Evolutionary conservation across 345 rosid genomes (phyloP).

Genomic region (Noccaea caerulescens): DNA sequence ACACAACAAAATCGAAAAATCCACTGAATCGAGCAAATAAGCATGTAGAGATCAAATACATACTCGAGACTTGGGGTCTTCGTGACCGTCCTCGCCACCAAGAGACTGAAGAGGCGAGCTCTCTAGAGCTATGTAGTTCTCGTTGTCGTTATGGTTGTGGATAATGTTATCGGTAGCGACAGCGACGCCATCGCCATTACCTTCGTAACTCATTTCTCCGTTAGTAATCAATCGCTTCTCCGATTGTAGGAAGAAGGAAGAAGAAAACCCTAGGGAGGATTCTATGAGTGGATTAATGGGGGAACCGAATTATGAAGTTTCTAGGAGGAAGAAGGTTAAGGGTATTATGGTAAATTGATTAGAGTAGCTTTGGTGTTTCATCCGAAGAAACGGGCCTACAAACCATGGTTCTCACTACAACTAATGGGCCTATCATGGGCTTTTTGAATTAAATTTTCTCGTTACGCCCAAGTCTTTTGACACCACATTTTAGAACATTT

Average conservation of each 20-base stretch:
- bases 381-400: neutral
- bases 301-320: conserved; percentile 9
- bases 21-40: conserved; percentile 3
- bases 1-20: neutral
- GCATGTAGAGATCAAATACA: conserved; percentile 8
- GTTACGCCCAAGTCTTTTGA: no score
- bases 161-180: neutral
- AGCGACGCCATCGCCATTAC: conserved; percentile 38
- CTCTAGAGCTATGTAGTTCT: conserved; percentile 15
- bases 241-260: neutral
- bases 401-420: neutral
- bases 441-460: no score
- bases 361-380: neutral
- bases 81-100: conserved; percentile 27
- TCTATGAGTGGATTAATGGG: neutral
- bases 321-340: conserved; percentile 15
- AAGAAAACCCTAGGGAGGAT: conserved; percentile 38
- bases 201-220: conserved; percentile 40
- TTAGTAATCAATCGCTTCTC: neutral
- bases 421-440: neutral
- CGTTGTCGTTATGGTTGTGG: conserved; percentile 24
- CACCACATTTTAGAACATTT: no score
- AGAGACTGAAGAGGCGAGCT: conserved; percentile 28
- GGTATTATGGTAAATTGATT: conserved; percentile 16
- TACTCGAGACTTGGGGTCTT: conserved; percentile 43